Evolutionary conservation across 352 stramenopile species (phyloP).

Genomic region (Phytophthora macrochlamydospora): DNA sequence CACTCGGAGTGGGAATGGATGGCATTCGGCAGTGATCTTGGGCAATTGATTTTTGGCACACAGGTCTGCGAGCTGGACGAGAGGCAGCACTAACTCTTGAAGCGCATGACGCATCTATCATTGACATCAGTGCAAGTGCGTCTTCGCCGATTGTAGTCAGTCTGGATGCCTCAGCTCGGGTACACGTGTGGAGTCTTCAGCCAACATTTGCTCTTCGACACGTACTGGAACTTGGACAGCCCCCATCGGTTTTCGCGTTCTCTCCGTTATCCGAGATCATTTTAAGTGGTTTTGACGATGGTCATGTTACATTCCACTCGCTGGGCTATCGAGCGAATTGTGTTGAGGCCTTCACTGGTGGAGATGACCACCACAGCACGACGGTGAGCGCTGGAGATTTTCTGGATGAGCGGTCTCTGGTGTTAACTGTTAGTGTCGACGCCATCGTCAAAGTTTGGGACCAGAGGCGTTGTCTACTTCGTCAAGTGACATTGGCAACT

Average conservation of each 20-base stretch:
- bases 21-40: conserved; percentile 63
- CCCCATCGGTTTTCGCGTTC: conserved; percentile 57
- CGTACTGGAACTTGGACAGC: conserved; percentile 53
- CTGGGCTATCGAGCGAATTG: conserved; percentile 36
- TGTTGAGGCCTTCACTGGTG: conserved; percentile 40
- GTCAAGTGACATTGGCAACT: conserved; percentile 61
- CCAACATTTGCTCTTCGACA: conserved; percentile 58
- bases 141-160: conserved; percentile 61
- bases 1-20: conserved; percentile 67
- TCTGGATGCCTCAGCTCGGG: conserved; percentile 44
- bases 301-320: conserved; percentile 54
- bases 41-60: conserved; percentile 80
- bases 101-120: conserved; percentile 56
- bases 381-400: conserved; percentile 71
- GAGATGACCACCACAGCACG: conserved; percentile 58
- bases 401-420: conserved; percentile 55
- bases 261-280: conserved; percentile 59
- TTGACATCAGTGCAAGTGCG: conserved; percentile 43
- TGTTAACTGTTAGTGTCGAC: conserved; percentile 72
- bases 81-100: conserved; percentile 45
- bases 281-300: conserved; percentile 68
- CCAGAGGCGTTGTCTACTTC: conserved; percentile 58
- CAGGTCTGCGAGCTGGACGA: conserved; percentile 47
- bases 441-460: conserved; percentile 78
- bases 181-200: conserved; percentile 66